Evolutionary conservation across 2,329 filamentous ascomycete species (phyloP), one percentile per base, ranked within the genome.

Genomic region (Pseudomassariella vexata): DNA sequence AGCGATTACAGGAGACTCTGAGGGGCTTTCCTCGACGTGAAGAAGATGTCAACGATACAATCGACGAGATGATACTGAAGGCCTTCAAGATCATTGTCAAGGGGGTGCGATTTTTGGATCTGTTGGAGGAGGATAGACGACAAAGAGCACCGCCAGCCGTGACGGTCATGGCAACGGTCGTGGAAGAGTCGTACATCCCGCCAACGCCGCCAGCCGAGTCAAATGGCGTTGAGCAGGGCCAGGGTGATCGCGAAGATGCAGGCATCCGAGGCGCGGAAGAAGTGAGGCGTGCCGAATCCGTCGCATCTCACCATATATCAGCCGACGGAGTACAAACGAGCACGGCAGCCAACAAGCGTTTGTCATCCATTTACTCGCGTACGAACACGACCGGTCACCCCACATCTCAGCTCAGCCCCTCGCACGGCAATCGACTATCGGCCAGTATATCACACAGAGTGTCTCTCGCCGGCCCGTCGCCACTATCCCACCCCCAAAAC

Each of bases 61-160:
- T 95, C 36, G 90, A 96, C 50, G 85, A 95, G 55, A 87, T 96
- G 76, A 84, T 96, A 16, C 65, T 94, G 32, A 92, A 89, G 56
- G 89, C 89, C 0, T 96, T 95, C 65, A 88, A 85, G 52, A 88
- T 96, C 32, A 85, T 95, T n/a, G 90, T 82, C 28, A 81, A 90
- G 48, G 88, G 85, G 10, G 87, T 95, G 17, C 75, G 82, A 26
- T 96, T 98, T 50, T 70, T 95, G 24, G 92, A 98, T 46, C 72
- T 90, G 3, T 80, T 92, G 63, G 81, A 85, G 22, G 83, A 78
- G 11, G 75, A 81, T 46, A 59, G 67, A 28, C 63, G 64, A 37
- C 53, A 60, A 24, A 63, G 69, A 33, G 64, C 65, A 7, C 64
- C 66, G 19, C 56, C 63, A 19, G 52, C 75, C 22, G 68, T 79